These are phyloP conservation scores for Lecanicillium sp. DNA, from an alignment of 2,329 filamentous ascomycete species.

Conservation along the genomic window DNA sequence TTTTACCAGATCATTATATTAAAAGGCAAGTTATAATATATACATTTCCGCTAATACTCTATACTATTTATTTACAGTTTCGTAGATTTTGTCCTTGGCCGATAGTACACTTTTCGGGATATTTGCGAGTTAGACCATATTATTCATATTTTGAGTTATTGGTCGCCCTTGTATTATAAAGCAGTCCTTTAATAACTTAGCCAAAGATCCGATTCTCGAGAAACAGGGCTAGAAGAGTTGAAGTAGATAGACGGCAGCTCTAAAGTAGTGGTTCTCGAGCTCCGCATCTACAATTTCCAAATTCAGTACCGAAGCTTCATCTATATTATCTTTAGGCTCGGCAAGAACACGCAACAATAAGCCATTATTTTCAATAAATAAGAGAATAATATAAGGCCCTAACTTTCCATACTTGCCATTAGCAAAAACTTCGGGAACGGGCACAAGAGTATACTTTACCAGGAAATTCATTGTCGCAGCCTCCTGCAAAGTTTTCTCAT, in stretches of 20 bases:
- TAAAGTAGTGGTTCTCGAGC: background rate
- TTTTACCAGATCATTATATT: conserved; percentile 25
- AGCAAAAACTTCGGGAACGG: conserved; percentile 2
- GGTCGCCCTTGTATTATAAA: conserved; percentile 22
- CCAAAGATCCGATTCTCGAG: conserved; percentile 29
- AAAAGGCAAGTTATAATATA: conserved; percentile 24
- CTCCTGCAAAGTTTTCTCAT: conserved; percentile 12
- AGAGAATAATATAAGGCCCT: conserved; percentile 1
- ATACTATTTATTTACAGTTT: conserved; percentile 26
- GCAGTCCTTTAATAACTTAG: conserved; percentile 14
- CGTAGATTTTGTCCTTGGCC: conserved; percentile 15
- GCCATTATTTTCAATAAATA: conserved; percentile 1
- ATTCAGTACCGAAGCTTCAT: background rate
- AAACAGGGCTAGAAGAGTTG: conserved; percentile 26
- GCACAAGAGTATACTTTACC: conserved; percentile 2
- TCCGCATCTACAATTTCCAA: background rate
- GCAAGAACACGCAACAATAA: background rate
- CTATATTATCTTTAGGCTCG: background rate
- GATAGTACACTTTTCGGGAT: conserved; percentile 15
- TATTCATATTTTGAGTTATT: conserved; percentile 33
- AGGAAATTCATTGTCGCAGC: conserved; percentile 9
- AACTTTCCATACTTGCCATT: conserved; percentile 11
- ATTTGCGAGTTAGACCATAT: conserved; percentile 21
- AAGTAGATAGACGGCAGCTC: conserved; percentile 22
- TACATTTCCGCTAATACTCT: conserved; percentile 27